Percentiles rank a stretch among this genome's conserved stretches.
phyloP scores from a whole-genome alignment of 805 yeast genomes.

The fission yeast (Schizosaccharomyces pombe) region DNA sequence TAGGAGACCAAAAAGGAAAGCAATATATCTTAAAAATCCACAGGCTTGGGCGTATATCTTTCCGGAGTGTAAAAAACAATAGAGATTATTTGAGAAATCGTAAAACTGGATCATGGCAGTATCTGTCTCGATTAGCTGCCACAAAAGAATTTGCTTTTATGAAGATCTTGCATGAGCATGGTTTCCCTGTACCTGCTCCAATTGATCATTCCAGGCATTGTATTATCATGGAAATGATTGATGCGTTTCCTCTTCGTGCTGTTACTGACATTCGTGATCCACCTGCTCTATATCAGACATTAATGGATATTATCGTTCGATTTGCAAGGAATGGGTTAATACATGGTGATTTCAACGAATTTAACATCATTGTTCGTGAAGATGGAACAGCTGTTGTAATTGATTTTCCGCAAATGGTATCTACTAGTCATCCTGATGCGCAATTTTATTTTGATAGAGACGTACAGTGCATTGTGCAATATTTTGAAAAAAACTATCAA shows the following conservation, averaged over 20 bases:
- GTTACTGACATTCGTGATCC: constrained; percentile 21
- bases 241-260: constrained; percentile 64
- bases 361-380: constrained; percentile 69
- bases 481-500: constrained; percentile 55
- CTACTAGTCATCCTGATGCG: constrained; percentile 78
- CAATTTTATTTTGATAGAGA: constrained; percentile 74
- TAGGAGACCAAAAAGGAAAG: constrained; percentile 41
- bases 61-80: constrained; percentile 75
- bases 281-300: constrained; percentile 50
- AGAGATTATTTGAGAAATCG: constrained; percentile 65
- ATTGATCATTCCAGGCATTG: constrained; percentile 77
- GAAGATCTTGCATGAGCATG: constrained; percentile 47
- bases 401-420: constrained; percentile 95
- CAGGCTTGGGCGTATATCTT: constrained; percentile 81
- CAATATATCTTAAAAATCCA: constrained; percentile 68
- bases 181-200: constrained; percentile 72
- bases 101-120: constrained; percentile 78
- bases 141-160: constrained; percentile 77
- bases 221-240: constrained; percentile 73
- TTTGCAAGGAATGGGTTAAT: constrained; percentile 74
- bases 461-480: constrained; percentile 67
- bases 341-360: constrained; percentile 95
- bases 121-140: constrained; percentile 70
- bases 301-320: constrained; percentile 68
- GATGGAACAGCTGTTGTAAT: constrained; percentile 38